Conservation (phyloP, 768 basidiomycete genomes). For the Boletus eberwhitei region DNA sequence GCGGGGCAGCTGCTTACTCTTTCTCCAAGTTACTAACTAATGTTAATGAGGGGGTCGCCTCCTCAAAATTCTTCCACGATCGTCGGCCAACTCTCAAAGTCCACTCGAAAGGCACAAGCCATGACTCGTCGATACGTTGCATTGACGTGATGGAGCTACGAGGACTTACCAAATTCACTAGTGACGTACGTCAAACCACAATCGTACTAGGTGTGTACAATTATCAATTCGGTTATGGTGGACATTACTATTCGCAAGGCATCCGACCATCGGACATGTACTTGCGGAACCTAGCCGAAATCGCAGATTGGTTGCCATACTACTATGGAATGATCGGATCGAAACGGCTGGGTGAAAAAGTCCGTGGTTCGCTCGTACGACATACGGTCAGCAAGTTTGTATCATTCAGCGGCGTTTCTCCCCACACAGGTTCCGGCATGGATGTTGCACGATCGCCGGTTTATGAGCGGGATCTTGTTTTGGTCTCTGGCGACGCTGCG, state of each 20-base stretch:
- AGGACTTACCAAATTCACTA: not conserved
- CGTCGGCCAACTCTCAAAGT: not conserved
- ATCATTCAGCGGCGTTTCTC: not conserved
- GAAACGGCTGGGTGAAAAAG: not conserved
- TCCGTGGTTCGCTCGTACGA: no score
- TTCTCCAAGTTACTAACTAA: no score
- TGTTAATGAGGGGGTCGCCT: no score
- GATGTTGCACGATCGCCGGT: not conserved
- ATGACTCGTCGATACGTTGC: no score
- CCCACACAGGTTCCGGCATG: not conserved
- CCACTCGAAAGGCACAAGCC: not conserved
- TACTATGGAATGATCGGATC: not conserved
- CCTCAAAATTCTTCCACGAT: not conserved
- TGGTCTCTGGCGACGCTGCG: not conserved
- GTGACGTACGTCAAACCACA: not conserved
- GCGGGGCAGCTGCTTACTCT: no score
- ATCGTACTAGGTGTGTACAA: not conserved
- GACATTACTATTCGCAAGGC: not conserved
- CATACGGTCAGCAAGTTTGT: no score
- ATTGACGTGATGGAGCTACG: not conserved
- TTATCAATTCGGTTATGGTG: not conserved
- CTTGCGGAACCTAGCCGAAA: not conserved
- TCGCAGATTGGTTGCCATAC: not conserved
- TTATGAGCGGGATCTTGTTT: not conserved
- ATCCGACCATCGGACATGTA: not conserved